Base-by-base conservation (phyloP, 2,329 filamentous ascomycete species). In the Hypoxylon rubiginosum region DNA sequence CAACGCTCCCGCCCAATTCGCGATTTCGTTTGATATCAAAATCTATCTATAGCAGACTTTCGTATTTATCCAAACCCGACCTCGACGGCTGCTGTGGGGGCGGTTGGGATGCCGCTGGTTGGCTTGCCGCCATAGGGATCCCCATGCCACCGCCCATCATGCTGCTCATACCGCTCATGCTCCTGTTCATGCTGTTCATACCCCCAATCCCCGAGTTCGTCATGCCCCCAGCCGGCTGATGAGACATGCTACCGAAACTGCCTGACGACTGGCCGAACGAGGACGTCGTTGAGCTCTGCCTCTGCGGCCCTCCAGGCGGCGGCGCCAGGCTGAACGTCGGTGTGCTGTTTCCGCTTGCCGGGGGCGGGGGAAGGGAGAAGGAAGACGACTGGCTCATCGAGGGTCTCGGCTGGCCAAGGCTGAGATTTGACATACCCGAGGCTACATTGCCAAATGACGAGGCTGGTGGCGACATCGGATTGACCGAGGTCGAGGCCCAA, bases 1-100 rank as follows among this genome's bases (percentile, higher is more conserved):
- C 21, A 8, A 13, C 30, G 50, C 50, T 26, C 30, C 10, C 10
- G n/a, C 34, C n/a, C 32, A 15, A 17, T 34, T 26, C 45, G 19
- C 19, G 15, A 39, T 24, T 10, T 32, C 32, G 4, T 26, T n/a
- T 21, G 5, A 26, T 43, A 9, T 9, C 8, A 10, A 11, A 8
- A 68, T 68, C 28, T 54, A 60, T 34, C 32, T 80, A 91, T 71
- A 91, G 77, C 70, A 92, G 75, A 79, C 90, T 91, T 77, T 90
- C 86, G 69, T 91, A 92, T 79, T 89, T 90, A 77, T 90, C 88
- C 78, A 91, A 80, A 0, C 89, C 88, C 4, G 84, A 83, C 72
- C 67, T 67, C 56, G 72, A 76, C 41, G 75, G 75, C 58, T 77
- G 79, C 39, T 69, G 70, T 21, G 50, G 17, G 55, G 62, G 55